phyloP scores from a whole-genome alignment of 1,139 yeast genomes.

The Candida tetrigidarum region DNA sequence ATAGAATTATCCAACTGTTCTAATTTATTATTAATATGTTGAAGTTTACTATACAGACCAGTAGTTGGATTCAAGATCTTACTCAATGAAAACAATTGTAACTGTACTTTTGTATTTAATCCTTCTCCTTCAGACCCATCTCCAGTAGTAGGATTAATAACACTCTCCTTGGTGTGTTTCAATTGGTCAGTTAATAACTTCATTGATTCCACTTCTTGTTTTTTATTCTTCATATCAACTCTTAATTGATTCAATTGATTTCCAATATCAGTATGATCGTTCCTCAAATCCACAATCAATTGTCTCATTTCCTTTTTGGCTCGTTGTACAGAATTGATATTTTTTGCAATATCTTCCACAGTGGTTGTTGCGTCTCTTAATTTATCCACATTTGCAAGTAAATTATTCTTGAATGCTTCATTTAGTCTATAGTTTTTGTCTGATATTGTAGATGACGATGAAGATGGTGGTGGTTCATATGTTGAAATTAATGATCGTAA shows the following conservation, averaged over 20 bases:
- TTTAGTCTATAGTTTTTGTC: conserved; percentile 28
- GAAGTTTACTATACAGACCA: conserved; percentile 42
- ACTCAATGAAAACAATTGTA: conserved; percentile 21
- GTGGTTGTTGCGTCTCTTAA: conserved; percentile 43
- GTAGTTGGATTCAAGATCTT: conserved; percentile 41
- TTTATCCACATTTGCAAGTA: conserved; percentile 33
- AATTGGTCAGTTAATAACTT: conserved; percentile 21
- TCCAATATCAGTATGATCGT: conserved; percentile 43
- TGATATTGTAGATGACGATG: conserved; percentile 11
- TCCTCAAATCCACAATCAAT: conserved; percentile 41
- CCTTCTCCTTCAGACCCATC: neutral
- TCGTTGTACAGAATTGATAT: conserved; percentile 39
- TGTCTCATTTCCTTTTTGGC: conserved; percentile 45
- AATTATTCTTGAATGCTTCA: conserved; percentile 35
- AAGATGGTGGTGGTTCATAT: conserved; percentile 25
- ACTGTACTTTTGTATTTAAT: conserved; percentile 18
- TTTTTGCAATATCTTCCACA: conserved; percentile 43
- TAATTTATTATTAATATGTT: conserved; percentile 36
- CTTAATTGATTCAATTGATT: conserved; percentile 44
- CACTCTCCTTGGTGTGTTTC: neutral
- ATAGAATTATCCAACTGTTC: conserved; percentile 23
- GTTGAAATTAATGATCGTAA: conserved; percentile 34
- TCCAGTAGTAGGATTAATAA: too few species aligned
- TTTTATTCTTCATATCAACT: conserved; percentile 27
- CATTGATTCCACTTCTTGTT: conserved; percentile 28